These are phyloP conservation scores for Escallonia rubra DNA, from an alignment of 129 eudicot genomes.

Conservation along the genomic window DNA sequence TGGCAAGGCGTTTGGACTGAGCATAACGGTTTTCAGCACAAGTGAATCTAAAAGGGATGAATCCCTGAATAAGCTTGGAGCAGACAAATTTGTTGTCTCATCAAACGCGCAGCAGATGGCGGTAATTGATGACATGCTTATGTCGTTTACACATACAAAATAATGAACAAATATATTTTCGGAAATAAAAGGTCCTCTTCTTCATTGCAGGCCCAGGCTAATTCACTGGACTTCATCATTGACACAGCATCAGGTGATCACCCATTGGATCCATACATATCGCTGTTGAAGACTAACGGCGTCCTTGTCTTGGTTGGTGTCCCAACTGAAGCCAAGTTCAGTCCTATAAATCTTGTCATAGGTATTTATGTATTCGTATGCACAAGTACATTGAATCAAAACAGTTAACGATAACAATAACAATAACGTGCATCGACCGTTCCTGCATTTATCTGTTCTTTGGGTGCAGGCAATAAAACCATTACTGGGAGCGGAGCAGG, in stretches of 20 bases:
- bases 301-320: not conserved
- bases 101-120: slow-evolving; percentile 17
- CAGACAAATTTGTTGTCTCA: slow-evolving; percentile 17
- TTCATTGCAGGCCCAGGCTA: not conserved
- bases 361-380: too few species aligned
- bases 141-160: not conserved
- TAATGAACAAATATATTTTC: too few species aligned
- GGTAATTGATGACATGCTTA: not conserved
- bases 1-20: slow-evolving; percentile 28
- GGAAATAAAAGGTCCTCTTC: not conserved
- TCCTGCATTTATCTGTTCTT: too few species aligned
- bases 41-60: slow-evolving; percentile 17
- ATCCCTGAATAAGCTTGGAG: slow-evolving; percentile 14
- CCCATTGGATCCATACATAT: not conserved
- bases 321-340: not conserved
- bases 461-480: too few species aligned
- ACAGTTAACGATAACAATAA: too few species aligned
- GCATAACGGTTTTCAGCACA: slow-evolving; percentile 25
- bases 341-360: not conserved
- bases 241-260: not conserved
- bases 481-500: not conserved
- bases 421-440: too few species aligned
- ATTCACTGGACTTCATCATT: not conserved
- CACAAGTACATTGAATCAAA: too few species aligned
- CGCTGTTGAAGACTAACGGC: not conserved